Base-by-base conservation (phyloP, 106 monocot species). In the Narthecium ossifragum region DNA sequence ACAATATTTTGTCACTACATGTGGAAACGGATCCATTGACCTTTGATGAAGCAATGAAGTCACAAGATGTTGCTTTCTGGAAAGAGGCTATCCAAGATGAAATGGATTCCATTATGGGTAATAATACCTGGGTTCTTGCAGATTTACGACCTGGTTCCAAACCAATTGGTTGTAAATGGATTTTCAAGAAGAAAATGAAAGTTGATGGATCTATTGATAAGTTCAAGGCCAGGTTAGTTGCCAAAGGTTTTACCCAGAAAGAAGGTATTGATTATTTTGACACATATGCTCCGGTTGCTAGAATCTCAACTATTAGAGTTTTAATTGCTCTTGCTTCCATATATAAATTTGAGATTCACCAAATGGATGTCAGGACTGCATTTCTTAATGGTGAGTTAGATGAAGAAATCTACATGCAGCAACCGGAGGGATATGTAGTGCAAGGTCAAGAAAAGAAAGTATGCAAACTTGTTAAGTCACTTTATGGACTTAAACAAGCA, bases 321-420 rank as follows among this genome's bases (percentile, higher is more conserved):
- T 15, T 51, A 24, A 26, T 25, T 6, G 51, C 51, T 25, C 21
- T 51, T 22, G 51, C 51, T 8, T 22, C 13, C 5, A 25, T 26
- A 3, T 25, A 51, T 51, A 26, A 6, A 1, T 24, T 51, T 5
- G 4, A 24, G 2, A 25, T 51, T 8, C 51, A 51, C 25, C 51
- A 51, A 13, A 51, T 51, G 13, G 51, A 51, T 51, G 25, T 51
- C 22, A 51, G 13, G 23, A 51, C 51, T 51, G 51, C 51, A 25
- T 51, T 51, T 26, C 51, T 51, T 25, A 51, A 24, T 24, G 51
- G 24, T 4, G 26, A 51, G 22, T 3, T 51, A 24, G 25, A 25
- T 17, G 15, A 46, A 46, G 46, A 46, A 15, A 46, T 46, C 46
- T 46, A 14, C 15, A 14, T 9, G 46, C n/a, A 46, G 17, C 46